Percentiles rank a stretch among this genome's conserved stretches.
Conservation (phyloP, 2,329 filamentous ascomycete species). For the Fusarium sp. region DNA sequence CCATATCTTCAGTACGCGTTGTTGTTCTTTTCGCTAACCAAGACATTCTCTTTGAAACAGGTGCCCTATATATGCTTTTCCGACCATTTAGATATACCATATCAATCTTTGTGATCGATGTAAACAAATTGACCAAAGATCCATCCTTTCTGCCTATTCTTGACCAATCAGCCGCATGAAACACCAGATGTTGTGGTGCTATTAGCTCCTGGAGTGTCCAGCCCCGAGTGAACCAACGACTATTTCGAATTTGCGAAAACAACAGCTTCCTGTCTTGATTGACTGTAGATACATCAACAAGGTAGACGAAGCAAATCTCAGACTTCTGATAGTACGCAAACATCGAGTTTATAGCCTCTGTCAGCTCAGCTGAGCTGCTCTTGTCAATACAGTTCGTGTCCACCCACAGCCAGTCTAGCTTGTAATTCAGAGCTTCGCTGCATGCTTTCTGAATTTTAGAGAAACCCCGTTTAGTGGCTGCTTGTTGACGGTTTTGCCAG, state of each 20-base stretch:
- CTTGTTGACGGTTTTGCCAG: constrained; percentile 5
- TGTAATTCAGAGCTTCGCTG: accelerated
- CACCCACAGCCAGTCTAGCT: background rate
- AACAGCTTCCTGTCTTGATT: constrained; percentile 10
- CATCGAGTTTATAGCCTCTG: background rate
- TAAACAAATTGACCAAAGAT: accelerated
- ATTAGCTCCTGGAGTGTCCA: constrained; percentile 40
- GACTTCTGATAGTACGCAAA: background rate
- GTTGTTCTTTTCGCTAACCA: background rate
- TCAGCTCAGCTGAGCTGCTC: background rate
- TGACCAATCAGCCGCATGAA: constrained; percentile 14
- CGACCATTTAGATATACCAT: background rate
- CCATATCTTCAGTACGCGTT: background rate
- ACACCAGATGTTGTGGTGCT: constrained; percentile 17
- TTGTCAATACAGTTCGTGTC: constrained; percentile 10
- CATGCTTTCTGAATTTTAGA: background rate
- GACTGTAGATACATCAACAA: constrained; percentile 49
- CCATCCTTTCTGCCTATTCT: background rate
- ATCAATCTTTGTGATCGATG: background rate
- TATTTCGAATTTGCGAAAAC: background rate
- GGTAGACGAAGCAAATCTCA: accelerated
- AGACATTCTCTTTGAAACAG: background rate
- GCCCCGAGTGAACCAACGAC: too few relatives aligned
- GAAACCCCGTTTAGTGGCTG: background rate
- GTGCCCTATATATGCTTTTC: background rate